Conservation (phyloP, 352 stramenopile species). For the Phytophthora vignae region DNA sequence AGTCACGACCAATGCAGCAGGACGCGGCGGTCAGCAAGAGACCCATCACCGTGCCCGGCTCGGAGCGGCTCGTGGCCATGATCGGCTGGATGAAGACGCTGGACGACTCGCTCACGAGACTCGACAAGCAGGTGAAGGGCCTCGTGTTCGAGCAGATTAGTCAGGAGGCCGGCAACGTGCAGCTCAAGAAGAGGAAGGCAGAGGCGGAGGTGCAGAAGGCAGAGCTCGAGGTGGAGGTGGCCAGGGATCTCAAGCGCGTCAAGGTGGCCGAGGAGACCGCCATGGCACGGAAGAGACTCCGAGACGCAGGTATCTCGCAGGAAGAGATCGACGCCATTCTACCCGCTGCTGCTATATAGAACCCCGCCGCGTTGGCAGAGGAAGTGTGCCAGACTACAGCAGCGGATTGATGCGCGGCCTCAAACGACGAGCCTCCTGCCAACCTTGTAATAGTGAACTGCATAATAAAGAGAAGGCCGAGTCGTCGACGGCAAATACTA, state of each 20-base stretch:
- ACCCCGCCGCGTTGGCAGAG: background rate
- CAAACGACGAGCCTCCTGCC: constrained; percentile 15
- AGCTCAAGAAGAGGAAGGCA: constrained; percentile 38
- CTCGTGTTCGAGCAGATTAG: constrained; percentile 31
- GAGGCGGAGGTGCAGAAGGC: constrained; percentile 42
- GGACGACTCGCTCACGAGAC: constrained; percentile 34
- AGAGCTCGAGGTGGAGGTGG: constrained; percentile 39
- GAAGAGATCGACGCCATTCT: constrained; percentile 42
- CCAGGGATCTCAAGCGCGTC: constrained; percentile 41
- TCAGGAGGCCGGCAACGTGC: constrained; percentile 21
- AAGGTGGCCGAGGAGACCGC: constrained; percentile 40
- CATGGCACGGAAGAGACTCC: constrained; percentile 40
- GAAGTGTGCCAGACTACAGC: background rate
- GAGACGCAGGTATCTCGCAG: constrained; percentile 41
- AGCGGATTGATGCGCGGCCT: background rate
- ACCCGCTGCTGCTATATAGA: constrained; percentile 31
- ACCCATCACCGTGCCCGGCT: constrained; percentile 28
- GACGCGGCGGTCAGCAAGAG: constrained; percentile 20
- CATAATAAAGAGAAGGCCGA: constrained; percentile 25
- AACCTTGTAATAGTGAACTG: constrained; percentile 37
- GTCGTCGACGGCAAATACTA: constrained; percentile 14
- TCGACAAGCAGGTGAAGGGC: constrained; percentile 39
- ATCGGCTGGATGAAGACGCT: constrained; percentile 44
- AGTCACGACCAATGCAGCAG: constrained; percentile 13
- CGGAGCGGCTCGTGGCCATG: constrained; percentile 33